Evolutionary conservation across 305 asterid species (phyloP).

Genomic region (Fraxinus ornus): DNA sequence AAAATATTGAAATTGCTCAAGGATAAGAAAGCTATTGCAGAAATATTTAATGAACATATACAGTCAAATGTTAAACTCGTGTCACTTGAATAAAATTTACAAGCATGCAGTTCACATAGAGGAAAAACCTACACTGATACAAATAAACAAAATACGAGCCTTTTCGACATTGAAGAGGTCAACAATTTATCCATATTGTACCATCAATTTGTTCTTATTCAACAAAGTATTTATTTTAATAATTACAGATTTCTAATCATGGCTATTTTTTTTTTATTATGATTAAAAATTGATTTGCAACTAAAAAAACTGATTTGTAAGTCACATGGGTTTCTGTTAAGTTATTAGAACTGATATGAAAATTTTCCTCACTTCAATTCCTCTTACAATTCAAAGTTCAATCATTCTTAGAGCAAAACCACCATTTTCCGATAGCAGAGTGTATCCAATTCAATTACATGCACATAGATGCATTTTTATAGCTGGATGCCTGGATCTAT

Average conservation of each 20-base stretch:
- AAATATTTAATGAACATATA: neutral
- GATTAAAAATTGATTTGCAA: neutral
- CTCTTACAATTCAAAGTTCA: neutral
- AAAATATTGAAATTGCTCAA: slow-evolving; percentile 24
- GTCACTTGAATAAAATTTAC: slow-evolving; percentile 5
- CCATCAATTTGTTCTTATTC: neutral
- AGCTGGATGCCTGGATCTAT: neutral
- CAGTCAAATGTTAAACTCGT: neutral
- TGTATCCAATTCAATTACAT: neutral
- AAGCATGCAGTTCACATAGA: slow-evolving; percentile 6
- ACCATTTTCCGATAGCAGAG: neutral
- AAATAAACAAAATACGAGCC: neutral
- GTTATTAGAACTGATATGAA: neutral
- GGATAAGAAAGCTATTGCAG: slow-evolving; percentile 2
- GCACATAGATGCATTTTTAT: neutral
- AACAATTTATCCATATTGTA: neutral
- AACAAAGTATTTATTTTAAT: neutral
- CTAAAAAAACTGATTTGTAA: neutral
- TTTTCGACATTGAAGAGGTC: neutral
- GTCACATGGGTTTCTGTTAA: neutral
- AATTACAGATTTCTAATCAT: neutral
- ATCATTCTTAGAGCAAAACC: neutral
- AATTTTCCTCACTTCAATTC: neutral
- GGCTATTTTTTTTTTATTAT: neutral
- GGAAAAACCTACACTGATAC: neutral